These are phyloP conservation scores for Blastobotrys muscicola DNA, from an alignment of 805 yeast genomes.

Conservation along the genomic window DNA sequence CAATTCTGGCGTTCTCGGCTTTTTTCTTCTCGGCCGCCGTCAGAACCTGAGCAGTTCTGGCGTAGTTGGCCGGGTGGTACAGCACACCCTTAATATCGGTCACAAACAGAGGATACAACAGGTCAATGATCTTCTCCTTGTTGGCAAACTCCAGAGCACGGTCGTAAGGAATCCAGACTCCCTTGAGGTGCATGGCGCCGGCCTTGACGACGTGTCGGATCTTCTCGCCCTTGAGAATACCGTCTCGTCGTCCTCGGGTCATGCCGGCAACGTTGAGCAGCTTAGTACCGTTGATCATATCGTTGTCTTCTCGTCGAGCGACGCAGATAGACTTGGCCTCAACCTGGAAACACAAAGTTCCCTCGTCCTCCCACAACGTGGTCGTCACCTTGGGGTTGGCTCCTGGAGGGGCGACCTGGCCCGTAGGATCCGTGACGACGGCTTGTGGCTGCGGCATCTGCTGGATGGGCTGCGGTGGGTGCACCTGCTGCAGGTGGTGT, in stretches of 20 bases:
- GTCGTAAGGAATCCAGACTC: conserved; percentile 86
- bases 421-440: conserved; percentile 30
- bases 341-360: conserved; percentile 75
- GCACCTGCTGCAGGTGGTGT: not conserved
- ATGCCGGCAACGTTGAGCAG: conserved; percentile 74
- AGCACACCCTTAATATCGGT: conserved; percentile 43
- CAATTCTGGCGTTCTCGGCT: conserved; percentile 9
- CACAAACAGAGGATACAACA: conserved; percentile 60
- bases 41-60: conserved; percentile 26
- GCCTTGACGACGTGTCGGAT: conserved; percentile 73
- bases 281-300: conserved; percentile 81
- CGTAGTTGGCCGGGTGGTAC: conserved; percentile 24
- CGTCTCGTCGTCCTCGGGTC: conserved; percentile 86
- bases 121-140: conserved; percentile 62
- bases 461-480: conserved; percentile 9
- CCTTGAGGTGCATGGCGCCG: conserved; percentile 81
- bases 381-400: conserved; percentile 58
- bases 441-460: conserved; percentile 7
- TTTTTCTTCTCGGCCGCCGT: conserved; percentile 26
- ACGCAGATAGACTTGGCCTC: conserved; percentile 75
- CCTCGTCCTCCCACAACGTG: conserved; percentile 85
- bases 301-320: conserved; percentile 74
- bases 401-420: conserved; percentile 32
- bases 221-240: conserved; percentile 69
- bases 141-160: conserved; percentile 75